Conservation (phyloP, 345 rosid genomes). For the Microcos paniculata region DNA sequence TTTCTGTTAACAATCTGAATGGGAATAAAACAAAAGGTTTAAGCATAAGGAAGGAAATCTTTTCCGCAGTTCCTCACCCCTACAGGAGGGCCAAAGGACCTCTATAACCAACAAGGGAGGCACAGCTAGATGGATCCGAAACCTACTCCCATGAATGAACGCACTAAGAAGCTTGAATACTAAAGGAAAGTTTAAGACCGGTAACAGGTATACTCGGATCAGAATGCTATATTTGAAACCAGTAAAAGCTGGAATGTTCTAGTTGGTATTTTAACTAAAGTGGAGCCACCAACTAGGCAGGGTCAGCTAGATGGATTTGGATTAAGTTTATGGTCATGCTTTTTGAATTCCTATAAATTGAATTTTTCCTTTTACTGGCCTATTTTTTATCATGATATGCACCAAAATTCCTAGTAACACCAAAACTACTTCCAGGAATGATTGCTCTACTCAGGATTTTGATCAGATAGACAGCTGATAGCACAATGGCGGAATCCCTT, state of each 20-base stretch:
- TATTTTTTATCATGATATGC: neutral
- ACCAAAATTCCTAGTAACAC: neutral
- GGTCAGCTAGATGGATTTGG: neutral
- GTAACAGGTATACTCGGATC: neutral
- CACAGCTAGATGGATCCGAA: neutral
- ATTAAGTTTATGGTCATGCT: neutral
- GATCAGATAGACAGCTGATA: neutral
- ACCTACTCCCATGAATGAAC: too few relatives aligned
- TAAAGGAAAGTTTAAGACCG: neutral
- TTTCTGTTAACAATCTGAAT: slow-evolving; percentile 81
- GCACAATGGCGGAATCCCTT: neutral
- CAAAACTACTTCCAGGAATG: neutral
- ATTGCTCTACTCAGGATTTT: neutral
- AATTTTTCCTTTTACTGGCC: neutral
- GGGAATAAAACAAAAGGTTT: slow-evolving; percentile 18
- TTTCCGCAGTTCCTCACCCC: neutral
- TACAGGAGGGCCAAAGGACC: neutral
- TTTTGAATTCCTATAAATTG: neutral
- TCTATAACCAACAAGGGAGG: neutral
- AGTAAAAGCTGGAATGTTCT: too few relatives aligned
- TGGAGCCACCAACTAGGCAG: neutral
- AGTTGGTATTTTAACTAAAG: too few relatives aligned
- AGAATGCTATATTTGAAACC: too few relatives aligned
- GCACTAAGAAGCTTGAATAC: neutral
- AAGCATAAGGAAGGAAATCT: slow-evolving; percentile 12